Conservation (phyloP, 805 yeast genomes). For the Candida loeiensis region DNA sequence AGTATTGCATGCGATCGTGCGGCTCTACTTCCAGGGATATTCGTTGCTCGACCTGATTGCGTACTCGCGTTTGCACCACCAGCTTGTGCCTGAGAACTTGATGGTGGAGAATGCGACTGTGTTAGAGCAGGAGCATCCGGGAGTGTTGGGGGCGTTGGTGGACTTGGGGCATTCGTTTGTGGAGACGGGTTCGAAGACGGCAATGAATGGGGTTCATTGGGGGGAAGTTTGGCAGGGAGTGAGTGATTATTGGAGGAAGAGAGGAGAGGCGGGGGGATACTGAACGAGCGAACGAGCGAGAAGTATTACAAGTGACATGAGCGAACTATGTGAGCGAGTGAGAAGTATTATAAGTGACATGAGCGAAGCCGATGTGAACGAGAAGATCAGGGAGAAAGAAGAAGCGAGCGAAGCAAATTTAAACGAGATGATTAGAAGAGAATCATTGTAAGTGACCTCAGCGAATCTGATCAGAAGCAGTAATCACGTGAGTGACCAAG, state of each 20-base stretch:
- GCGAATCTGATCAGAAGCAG: too few species aligned
- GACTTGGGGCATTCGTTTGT: conserved; percentile 38
- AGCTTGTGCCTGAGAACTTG: conserved; percentile 68
- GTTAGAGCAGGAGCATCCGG: conserved; percentile 30
- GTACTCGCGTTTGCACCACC: conserved; percentile 86
- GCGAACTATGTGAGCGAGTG: too few species aligned
- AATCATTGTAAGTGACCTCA: too few species aligned
- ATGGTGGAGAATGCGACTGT: conserved; percentile 55
- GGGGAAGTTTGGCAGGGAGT: conserved; percentile 64
- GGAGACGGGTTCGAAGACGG: conserved; percentile 36
- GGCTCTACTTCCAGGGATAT: conserved; percentile 57
- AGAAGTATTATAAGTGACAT: too few species aligned
- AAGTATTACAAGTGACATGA: too few species aligned
- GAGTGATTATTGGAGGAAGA: conserved; percentile 85
- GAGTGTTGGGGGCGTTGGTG: conserved; percentile 43
- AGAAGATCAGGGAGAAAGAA: too few species aligned
- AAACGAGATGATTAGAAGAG: too few species aligned
- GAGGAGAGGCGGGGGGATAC: conserved; percentile 70
- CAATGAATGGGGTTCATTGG: conserved; percentile 47
- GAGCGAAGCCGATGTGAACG: too few species aligned
- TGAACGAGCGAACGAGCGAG: too few species aligned
- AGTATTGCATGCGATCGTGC: conserved; percentile 72
- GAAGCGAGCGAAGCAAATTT: background rate
- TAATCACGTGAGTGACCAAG: too few species aligned
- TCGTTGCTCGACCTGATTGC: conserved; percentile 67